These are phyloP conservation scores for Thuidium tamariscinum DNA, from an alignment of 225 moss, liverwort and hornwort genomes.

Conservation along the genomic window DNA sequence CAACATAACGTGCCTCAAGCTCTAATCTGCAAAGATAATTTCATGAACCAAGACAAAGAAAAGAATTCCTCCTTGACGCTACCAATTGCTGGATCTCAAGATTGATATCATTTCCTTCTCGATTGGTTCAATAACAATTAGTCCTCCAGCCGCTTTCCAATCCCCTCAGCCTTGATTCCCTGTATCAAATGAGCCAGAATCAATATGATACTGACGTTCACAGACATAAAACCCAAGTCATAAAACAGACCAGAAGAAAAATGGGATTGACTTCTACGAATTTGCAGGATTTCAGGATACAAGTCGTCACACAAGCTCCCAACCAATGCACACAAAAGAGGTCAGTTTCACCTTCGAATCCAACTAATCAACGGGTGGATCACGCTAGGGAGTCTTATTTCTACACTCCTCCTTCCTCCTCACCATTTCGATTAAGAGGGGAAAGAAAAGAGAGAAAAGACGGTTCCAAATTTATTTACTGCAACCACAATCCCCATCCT, in stretches of 20 bases:
- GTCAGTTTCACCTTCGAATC: not conserved
- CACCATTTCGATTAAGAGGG: not conserved
- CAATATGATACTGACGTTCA: not conserved
- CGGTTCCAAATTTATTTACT: not conserved
- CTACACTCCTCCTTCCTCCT: not conserved
- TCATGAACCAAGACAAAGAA: conserved; percentile 7
- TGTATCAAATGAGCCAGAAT: not conserved
- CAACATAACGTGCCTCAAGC: not conserved
- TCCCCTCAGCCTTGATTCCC: not conserved
- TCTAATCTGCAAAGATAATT: not conserved
- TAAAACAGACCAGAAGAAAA: not conserved
- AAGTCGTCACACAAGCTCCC: not conserved
- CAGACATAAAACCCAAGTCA: not conserved
- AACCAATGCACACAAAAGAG: not conserved
- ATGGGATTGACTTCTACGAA: not conserved
- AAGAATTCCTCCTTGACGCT: not conserved
- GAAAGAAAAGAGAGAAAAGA: not conserved
- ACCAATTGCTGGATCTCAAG: not conserved
- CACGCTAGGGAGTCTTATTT: not conserved
- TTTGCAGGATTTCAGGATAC: not conserved
- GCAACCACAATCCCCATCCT: not conserved
- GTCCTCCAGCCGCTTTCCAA: not conserved
- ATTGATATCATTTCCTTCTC: not conserved
- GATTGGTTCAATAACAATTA: not conserved
- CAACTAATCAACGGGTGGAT: not conserved